phyloP scores from a whole-genome alignment of 192 early-diverging fungal species.

The Podila horticola region DNA sequence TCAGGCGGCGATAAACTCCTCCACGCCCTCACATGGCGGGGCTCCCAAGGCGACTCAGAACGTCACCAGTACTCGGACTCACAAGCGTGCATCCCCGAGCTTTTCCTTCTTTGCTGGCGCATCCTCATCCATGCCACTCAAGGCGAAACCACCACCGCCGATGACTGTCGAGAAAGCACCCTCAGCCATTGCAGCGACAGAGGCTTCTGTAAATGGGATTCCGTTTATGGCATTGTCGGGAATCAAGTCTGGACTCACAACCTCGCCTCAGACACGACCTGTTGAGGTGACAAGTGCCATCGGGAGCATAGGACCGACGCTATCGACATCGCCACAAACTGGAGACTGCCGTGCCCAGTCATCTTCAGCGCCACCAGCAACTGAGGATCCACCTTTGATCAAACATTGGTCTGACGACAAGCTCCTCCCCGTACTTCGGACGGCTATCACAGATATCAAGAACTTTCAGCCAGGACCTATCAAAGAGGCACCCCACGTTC shows the following conservation, averaged over 20 bases:
- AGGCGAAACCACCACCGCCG: conserved; percentile 34
- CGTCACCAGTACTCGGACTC: conserved; percentile 8
- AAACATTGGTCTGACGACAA: conserved; percentile 28
- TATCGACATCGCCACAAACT: neutral
- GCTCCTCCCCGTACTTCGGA: conserved; percentile 28
- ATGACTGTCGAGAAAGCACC: conserved; percentile 21
- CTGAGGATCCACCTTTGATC: neutral
- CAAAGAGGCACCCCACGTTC: conserved; percentile 29
- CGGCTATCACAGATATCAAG: conserved; percentile 30
- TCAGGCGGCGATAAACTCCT: neutral
- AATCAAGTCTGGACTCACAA: conserved; percentile 29
- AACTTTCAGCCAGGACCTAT: conserved; percentile 34
- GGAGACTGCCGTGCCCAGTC: neutral
- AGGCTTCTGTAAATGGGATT: conserved; percentile 1
- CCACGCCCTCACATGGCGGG: neutral
- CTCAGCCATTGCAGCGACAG: conserved; percentile 13
- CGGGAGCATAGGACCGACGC: conserved; percentile 8
- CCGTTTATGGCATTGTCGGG: conserved; percentile 35
- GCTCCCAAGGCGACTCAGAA: conserved; percentile 8
- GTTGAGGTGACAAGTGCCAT: conserved; percentile 35
- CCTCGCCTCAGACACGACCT: conserved; percentile 20
- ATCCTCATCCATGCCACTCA: conserved; percentile 22
- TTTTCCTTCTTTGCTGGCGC: conserved; percentile 42
- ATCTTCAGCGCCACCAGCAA: neutral
- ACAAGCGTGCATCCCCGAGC: conserved; percentile 38